Evolutionary conservation across 371 early-diverging fungal species (phyloP).

Genomic region (Actinomortierella wolfii): DNA sequence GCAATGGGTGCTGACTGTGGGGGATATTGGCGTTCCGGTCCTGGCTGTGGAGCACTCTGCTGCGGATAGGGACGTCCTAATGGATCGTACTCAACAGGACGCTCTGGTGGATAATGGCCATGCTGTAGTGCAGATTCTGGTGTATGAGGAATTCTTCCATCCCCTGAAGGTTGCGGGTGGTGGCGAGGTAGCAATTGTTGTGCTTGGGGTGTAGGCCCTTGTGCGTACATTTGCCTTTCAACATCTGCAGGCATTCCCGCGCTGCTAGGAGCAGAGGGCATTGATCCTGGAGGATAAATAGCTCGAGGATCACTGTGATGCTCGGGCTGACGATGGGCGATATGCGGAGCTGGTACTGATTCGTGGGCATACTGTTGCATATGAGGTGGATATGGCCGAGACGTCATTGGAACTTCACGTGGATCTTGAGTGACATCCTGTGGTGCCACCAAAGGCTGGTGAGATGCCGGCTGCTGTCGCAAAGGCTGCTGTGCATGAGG

Average conservation of each 20-base stretch:
- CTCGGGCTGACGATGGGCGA: background rate
- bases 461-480: background rate
- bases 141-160: background rate
- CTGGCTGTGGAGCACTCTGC: conserved; percentile 5
- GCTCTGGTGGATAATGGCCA: conserved; percentile 3
- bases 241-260: background rate
- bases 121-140: background rate
- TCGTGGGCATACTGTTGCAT: too few species aligned
- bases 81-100: conserved; percentile 1
- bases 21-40: conserved; percentile 1
- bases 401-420: too few species aligned
- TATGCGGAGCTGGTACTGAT: background rate
- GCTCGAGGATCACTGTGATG: background rate
- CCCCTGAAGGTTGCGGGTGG: conserved; percentile 13
- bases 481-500: conserved; percentile 4
- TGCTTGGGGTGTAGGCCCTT: conserved; percentile 1
- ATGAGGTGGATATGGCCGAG: too few species aligned
- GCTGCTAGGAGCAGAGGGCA: background rate
- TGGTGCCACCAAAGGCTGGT: too few species aligned
- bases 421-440: conserved; percentile 9
- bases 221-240: conserved; percentile 7
- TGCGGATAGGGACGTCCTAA: conserved; percentile 15
- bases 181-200: conserved; percentile 9
- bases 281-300: background rate
- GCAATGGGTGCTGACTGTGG: background rate